Base-by-base conservation (phyloP, 2,329 filamentous ascomycete species). In the Colletotrichum chlorophyti region DNA sequence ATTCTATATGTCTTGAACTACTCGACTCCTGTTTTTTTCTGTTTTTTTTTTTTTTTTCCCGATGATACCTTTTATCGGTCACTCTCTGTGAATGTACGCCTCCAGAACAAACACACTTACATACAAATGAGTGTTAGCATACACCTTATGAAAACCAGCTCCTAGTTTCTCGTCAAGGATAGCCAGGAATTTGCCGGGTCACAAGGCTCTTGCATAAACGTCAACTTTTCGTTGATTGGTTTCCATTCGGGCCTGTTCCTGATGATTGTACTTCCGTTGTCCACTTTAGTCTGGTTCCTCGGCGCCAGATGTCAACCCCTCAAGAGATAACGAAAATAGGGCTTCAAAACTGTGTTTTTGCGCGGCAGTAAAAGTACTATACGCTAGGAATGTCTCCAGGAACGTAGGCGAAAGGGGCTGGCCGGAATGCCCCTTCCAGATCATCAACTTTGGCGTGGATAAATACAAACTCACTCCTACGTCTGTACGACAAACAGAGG, bases 201-300 rank as follows among this genome's bases (percentile, higher is more conserved):
- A 38, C n/a, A 38, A 6, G 10, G 9, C 6, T 38, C 35, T 38
- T 19, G 17, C 15, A 12, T 17, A 40, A 17, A 40, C 26, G 12
- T 6, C 17, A 27, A 12, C 15, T 15, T 15, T 31, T 19, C 11
- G 23, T 38, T 29, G 24, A 17, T n/a, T 23, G 24, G 23, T 31
- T 35, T 14, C 8, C 29, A 7, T 24, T 29, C 17, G 19, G 32
- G 15, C 23, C 12, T 29, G 24, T 23, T 23, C 34, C 46, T 49
- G 34, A 23, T 49, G 46, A 49, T 40, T 49, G 35, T 40, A 49
- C 21, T 40, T 49, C 46, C 34, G 34, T 37, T 9, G 9, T 40
- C 8, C 24, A 15, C 34, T 49, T 49, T 14, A 24, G n/a, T n/a
- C n/a, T n/a, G n/a, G n/a, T n/a, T n/a, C n/a, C n/a, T n/a, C n/a